Conservation (phyloP, 148 eudicot species). For the Limonium bicolor region DNA sequence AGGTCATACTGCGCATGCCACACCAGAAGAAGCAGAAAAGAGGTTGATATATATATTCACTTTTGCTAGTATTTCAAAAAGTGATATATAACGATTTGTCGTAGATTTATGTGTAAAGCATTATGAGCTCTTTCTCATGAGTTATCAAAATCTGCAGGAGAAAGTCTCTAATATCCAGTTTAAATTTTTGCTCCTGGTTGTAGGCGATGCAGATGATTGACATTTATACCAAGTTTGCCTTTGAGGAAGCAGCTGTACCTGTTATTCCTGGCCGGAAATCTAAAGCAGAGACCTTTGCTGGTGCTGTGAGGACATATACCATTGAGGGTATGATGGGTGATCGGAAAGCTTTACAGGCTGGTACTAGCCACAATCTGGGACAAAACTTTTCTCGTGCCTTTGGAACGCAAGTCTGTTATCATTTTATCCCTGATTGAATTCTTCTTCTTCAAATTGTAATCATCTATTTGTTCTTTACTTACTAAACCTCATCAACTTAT, state of each 20-base stretch:
- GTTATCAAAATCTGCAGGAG: too few species aligned
- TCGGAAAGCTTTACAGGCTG: conserved; percentile 95
- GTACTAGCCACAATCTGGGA: conserved; percentile 99
- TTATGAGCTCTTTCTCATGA: too few species aligned
- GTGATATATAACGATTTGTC: too few species aligned
- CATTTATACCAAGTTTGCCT: conserved; percentile 81
- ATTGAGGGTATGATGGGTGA: conserved; percentile 99
- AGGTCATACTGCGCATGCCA: conserved; percentile 98
- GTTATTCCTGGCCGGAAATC: conserved; percentile 95
- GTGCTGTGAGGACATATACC: conserved; percentile 84
- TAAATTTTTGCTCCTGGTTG: conserved; percentile 16
- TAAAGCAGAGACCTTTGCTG: conserved; percentile 93
- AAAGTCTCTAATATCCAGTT: too few species aligned
- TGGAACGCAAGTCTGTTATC: conserved; percentile 65
- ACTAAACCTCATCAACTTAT: too few species aligned
- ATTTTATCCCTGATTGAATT: background rate
- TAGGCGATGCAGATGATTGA: conserved; percentile 98
- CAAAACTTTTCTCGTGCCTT: conserved; percentile 97
- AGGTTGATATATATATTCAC: too few species aligned
- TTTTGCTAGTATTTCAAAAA: too few species aligned
- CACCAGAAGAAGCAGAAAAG: conserved; percentile 91
- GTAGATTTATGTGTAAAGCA: too few species aligned
- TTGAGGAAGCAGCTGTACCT: conserved; percentile 96
- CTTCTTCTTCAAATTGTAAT: too few species aligned
- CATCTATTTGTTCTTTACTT: too few species aligned